A percentile compares a stretch with the other conserved stretches of the same genome.
Conservation (phyloP, 768 basidiomycete genomes). For the Naganishia onofrii region DNA sequence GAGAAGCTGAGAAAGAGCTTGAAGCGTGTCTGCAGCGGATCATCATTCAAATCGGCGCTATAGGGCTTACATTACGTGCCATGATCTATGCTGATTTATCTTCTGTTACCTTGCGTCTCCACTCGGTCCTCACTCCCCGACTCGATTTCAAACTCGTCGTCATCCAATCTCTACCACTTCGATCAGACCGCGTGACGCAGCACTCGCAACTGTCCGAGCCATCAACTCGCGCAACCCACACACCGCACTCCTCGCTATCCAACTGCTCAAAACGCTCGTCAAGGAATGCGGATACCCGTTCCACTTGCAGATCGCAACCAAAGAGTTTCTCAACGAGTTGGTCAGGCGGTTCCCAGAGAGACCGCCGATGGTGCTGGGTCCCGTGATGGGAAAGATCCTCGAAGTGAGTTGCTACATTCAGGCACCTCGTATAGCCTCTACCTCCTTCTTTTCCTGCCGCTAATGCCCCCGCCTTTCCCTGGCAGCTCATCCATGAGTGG, state of each 20-base stretch:
- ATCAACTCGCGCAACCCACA: slow-evolving; percentile 93
- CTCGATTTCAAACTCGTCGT: too few relatives aligned
- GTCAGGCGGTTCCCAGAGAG: slow-evolving; percentile 96
- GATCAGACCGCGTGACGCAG: slow-evolving; percentile 80
- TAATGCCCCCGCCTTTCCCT: background rate
- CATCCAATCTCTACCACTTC: background rate
- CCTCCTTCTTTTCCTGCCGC: too few relatives aligned
- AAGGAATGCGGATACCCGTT: slow-evolving; percentile 96
- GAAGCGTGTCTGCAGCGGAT: too few relatives aligned
- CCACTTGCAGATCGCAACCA: slow-evolving; percentile 92
- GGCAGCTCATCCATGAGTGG: slow-evolving; percentile 77
- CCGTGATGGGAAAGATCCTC: slow-evolving; percentile 90
- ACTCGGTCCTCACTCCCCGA: background rate
- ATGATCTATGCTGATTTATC: too few relatives aligned
- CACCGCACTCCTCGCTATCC: slow-evolving; percentile 77
- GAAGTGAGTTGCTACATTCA: slow-evolving; percentile 54
- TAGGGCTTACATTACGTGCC: too few relatives aligned
- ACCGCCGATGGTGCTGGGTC: slow-evolving; percentile 88
- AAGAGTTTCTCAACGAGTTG: slow-evolving; percentile 97
- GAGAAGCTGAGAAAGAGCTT: too few relatives aligned
- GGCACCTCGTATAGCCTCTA: background rate
- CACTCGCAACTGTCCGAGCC: slow-evolving; percentile 75
- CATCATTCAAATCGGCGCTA: too few relatives aligned
- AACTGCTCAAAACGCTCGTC: slow-evolving; percentile 82
- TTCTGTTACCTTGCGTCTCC: too few relatives aligned